Evolutionary conservation across 2,329 filamentous ascomycete species (phyloP).

Genomic region (Talaromyces sp.): DNA sequence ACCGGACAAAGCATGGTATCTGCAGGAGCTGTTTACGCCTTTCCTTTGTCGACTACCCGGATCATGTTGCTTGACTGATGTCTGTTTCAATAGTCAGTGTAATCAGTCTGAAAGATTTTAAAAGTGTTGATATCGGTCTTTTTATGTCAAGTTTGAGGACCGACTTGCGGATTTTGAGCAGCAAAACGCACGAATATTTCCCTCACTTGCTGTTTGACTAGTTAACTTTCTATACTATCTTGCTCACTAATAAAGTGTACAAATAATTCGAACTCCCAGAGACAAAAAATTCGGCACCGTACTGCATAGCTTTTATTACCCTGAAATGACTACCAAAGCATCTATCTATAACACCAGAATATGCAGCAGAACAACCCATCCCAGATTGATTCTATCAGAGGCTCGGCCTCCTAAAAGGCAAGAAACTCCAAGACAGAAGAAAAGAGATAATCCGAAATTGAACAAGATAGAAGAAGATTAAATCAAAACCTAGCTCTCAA

Average conservation of each 20-base stretch:
- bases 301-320: background rate
- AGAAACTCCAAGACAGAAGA: background rate
- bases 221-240: background rate
- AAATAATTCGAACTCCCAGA: background rate
- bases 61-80: background rate
- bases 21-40: background rate
- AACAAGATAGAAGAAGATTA: background rate
- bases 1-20: background rate
- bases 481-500: conserved; percentile 4
- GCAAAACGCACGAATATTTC: background rate
- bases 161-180: background rate
- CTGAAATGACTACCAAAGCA: background rate
- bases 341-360: conserved; percentile 2
- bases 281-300: background rate
- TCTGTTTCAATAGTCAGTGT: conserved; percentile 1
- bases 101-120: background rate
- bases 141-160: background rate
- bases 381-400: background rate
- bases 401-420: background rate
- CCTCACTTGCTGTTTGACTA: background rate
- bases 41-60: background rate
- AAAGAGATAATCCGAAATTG: background rate
- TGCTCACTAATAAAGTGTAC: background rate
- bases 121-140: background rate
- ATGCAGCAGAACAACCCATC: background rate